Percentiles rank a stretch among this genome's conserved stretches.
Conservation (phyloP, 2,329 filamentous ascomycete species). For the Fusarium mundagurra region DNA sequence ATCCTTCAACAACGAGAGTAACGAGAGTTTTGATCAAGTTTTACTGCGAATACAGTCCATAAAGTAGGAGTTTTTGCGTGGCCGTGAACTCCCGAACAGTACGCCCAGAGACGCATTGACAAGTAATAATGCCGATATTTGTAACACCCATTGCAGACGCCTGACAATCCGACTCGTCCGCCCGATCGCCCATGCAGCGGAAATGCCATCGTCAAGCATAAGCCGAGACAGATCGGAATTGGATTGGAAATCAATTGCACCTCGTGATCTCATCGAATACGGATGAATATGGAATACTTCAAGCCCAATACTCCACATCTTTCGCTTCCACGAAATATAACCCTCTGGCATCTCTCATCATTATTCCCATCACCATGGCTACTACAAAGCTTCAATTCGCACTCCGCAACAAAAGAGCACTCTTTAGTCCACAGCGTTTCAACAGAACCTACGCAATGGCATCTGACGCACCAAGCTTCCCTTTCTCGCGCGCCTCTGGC, state of each 20-base stretch:
- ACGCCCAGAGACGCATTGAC: not conserved
- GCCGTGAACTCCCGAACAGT: not conserved
- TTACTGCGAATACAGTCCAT: not conserved
- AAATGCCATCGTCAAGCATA: not conserved
- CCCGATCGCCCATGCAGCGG: not conserved
- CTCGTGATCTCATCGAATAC: slow-evolving; percentile 2
- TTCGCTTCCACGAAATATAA: not conserved
- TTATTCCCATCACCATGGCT: not conserved
- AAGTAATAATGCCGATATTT: not conserved
- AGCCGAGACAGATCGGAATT: not conserved
- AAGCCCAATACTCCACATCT: not conserved
- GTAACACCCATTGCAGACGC: not conserved
- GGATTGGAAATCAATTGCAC: slow-evolving; percentile 19
- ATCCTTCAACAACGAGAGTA: accelerated
- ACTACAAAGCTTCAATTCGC: not conserved
- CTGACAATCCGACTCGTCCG: not conserved
- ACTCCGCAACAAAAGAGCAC: not conserved
- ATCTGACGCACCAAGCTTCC: slow-evolving; percentile 23
- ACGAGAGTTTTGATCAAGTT: not conserved
- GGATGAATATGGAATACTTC: not conserved
- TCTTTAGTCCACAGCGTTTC: too few species aligned
- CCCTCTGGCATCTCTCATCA: not conserved
- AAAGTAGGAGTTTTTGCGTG: not conserved
- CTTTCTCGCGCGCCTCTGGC: slow-evolving; percentile 34
- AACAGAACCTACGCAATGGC: not conserved